Evolutionary conservation across 179 eudicot species (phyloP), one percentile per base, ranked within the genome.

Genomic region (Actinidia polygama): DNA sequence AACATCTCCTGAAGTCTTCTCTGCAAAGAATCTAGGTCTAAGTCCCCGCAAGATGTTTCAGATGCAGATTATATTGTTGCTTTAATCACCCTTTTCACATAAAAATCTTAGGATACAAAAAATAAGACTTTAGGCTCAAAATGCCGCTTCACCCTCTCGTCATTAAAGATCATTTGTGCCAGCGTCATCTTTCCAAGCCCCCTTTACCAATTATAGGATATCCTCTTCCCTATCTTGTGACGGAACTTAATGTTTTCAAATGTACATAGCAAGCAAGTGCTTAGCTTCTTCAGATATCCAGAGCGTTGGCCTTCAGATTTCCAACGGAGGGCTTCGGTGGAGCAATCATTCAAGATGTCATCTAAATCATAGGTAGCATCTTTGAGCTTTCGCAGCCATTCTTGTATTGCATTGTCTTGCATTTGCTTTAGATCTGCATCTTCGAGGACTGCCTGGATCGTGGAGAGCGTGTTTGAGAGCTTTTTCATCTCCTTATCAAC

Each of bases 381-480:
- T 75, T 80, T 78, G 62, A 84, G 83, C 72, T 73, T 66, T 64
- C 44, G n/a, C 46, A 84, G 69, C 83, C 86, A 84, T 0, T 21
- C 6, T 30, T 58, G 5, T 9, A 49, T 21, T 46, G 44, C 44
- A 6, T 15, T 63, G 73, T 64, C 73, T 6, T 64, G 21, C 0
- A 46, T 5, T 23, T 54, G 75, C 66, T 51, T 68, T 18, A 4
- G 49, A 63, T 80, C 82, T 36, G 75, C 82, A 4, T 68, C 75
- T 80, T 80, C 63, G 62, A 79, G 59, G 6, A 79, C 81, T 19
- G 81, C 73, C 44, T 51, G 40, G 50, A 79, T 79, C 16, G 75
- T 10, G 6, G 62, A 67, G 10, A 80, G 75, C 1, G 63, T 80
- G 82, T 50, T 50, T 8, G 49, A 53, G 8, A 80, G 75, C 62